Base-by-base conservation (phyloP, 352 stramenopile genomes). In the Phytophthora chlamydospora region DNA sequence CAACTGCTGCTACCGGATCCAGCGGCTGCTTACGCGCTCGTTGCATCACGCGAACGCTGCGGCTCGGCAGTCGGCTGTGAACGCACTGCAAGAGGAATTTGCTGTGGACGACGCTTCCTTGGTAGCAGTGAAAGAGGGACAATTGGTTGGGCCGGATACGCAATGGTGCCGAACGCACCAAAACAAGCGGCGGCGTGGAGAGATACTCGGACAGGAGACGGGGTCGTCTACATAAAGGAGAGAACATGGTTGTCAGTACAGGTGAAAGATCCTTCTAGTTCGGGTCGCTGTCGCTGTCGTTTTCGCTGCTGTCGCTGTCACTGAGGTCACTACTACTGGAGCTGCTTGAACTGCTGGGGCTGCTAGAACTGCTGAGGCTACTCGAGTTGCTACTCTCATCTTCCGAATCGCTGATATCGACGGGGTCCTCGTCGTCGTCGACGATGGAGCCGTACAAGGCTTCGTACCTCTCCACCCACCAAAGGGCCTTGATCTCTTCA, bases 1-100 rank as follows among this genome's bases (percentile, higher is more conserved):
- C 27, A 87, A 68, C 34, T 91, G 83, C 58, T 91, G 83, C 58
- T 91, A 91, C 39, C 70, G 72, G 17, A 72, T 89, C 41, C 83
- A 91, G 52, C 69, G 80, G 9, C 62, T 90, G 4, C 14, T 76
- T 17, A 58, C 53, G 27, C 64, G 47, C 29, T 75, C 61, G 6
- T 47, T 66, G 12, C 56, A 68, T 17, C 64, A 74, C 29, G 36
- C 36, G 1, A 74, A 77, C 43, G 41, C 38, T 19, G 31, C 61
- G 8, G 68, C 68, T 33, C 58, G 64, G 27, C 36, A 65, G 16
- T 74, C 68, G 31, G 68, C 68, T 21, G 19, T 43, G 14, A 53
- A 36, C 7, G 29, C 35, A 13, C 43, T 77, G 4, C 50, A 58
- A 54, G 34, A 14, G 36, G 53, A 77, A 35, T 68, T 77, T 13